Percentiles rank a stretch among this genome's conserved stretches.
Conservation (phyloP, 1,139 yeast species). For the Lodderomyces jiufengensis region DNA sequence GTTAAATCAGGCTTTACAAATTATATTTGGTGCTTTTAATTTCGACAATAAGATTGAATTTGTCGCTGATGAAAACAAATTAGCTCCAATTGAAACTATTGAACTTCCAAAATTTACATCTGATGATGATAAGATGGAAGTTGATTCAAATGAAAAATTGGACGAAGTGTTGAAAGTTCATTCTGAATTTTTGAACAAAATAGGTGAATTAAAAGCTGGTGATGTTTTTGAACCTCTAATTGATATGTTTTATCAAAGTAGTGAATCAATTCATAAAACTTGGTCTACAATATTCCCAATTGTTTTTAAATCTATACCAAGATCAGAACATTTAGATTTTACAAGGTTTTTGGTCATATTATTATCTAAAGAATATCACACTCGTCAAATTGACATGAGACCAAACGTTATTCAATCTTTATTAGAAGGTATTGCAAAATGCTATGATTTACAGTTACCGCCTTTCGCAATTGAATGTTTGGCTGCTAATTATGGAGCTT, state of each 20-base stretch:
- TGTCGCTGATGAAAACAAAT: conserved; percentile 45
- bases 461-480: conserved; percentile 91
- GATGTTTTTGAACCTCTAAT: conserved; percentile 67
- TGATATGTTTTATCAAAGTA: conserved; percentile 80
- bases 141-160: conserved; percentile 23
- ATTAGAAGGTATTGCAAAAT: conserved; percentile 73
- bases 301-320: conserved; percentile 68
- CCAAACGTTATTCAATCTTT: conserved; percentile 87
- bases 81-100: conserved; percentile 53
- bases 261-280: conserved; percentile 74
- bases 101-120: conserved; percentile 25
- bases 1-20: conserved; percentile 90
- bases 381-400: conserved; percentile 79
- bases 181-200: conserved; percentile 41
- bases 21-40: conserved; percentile 76
- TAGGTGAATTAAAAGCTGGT: conserved; percentile 49
- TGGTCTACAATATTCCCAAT: conserved; percentile 86
- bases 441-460: conserved; percentile 78
- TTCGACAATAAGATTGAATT: conserved; percentile 44
- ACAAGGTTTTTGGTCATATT: conserved; percentile 74
- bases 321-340: conserved; percentile 80
- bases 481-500: conserved; percentile 82
- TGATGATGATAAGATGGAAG: conserved; percentile 22
- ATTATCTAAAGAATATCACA: conserved; percentile 86
- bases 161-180: conserved; percentile 48